phyloP scores from a whole-genome alignment of 495 filamentous ascomycete species.

The Neurospora africana region DNA sequence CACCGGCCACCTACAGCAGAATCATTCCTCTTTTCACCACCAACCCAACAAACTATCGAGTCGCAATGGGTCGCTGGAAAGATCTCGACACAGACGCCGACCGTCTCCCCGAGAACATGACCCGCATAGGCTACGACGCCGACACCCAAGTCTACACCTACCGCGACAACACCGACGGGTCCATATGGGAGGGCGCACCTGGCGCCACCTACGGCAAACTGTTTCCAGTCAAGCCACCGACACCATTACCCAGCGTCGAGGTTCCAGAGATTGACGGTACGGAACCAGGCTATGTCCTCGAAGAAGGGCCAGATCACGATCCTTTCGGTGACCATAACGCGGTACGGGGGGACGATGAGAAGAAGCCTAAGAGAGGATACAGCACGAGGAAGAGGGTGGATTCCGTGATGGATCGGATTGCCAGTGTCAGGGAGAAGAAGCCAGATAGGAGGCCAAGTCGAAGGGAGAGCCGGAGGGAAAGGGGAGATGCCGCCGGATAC shows the following conservation, averaged over 20 bases:
- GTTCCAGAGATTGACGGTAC: not conserved
- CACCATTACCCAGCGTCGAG: conserved; percentile 1
- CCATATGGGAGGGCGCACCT: conserved; percentile 32
- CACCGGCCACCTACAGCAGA: not conserved
- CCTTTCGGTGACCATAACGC: not conserved
- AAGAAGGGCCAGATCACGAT: conserved; percentile 2
- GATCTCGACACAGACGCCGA: conserved; percentile 38
- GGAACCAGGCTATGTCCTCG: conserved; percentile 5
- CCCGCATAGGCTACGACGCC: conserved; percentile 43
- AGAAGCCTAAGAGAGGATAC: not conserved
- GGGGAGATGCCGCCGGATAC: not conserved
- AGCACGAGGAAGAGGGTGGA: not conserved
- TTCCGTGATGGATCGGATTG: not conserved
- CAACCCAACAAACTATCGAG: not conserved
- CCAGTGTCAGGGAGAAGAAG: not conserved
- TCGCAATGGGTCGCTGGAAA: conserved; percentile 30
- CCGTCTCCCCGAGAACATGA: conserved; percentile 43
- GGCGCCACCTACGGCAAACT: conserved; percentile 37
- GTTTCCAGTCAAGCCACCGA: conserved; percentile 12
- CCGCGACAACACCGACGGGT: conserved; percentile 29
- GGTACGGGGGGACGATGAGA: not conserved
- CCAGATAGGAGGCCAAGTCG: not conserved
- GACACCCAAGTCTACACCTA: conserved; percentile 40
- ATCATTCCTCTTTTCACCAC: not conserved
- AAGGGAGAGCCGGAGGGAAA: not conserved